Conservation (phyloP, 768 basidiomycete species). For the Cubamyces sp. region DNA sequence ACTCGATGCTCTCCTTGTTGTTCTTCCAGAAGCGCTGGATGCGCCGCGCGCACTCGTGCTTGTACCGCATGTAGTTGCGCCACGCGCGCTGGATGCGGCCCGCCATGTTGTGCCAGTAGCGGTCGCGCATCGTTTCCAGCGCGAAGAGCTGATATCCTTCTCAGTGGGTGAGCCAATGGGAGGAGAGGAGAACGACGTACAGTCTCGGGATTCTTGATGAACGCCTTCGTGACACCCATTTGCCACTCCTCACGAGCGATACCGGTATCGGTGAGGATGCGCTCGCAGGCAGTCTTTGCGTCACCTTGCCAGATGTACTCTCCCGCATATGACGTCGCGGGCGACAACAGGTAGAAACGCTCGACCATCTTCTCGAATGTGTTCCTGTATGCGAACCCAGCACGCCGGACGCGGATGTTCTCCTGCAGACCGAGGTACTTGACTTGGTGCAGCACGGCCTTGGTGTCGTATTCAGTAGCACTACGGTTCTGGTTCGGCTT, state of each 20-base stretch:
- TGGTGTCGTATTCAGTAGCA: constrained; percentile 86
- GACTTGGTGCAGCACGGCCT: constrained; percentile 97
- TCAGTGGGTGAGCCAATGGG: constrained; percentile 6
- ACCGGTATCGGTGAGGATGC: constrained; percentile 92
- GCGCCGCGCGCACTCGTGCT: constrained; percentile 90
- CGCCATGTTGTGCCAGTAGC: constrained; percentile 99
- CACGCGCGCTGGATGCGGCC: constrained; percentile 94
- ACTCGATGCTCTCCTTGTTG: constrained; percentile 92
- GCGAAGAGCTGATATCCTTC: constrained; percentile 79
- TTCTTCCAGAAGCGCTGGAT: constrained; percentile 99
- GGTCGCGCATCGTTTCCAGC: constrained; percentile 97
- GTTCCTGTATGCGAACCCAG: constrained; percentile 97
- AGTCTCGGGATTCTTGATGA: constrained; percentile 99
- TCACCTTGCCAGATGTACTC: constrained; percentile 98
- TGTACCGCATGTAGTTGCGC: constrained; percentile 94
- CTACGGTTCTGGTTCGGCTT: constrained; percentile 99
- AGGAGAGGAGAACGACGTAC: constrained; percentile 46
- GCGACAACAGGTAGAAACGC: constrained; percentile 94
- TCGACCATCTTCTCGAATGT: constrained; percentile 99
- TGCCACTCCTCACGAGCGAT: constrained; percentile 99
- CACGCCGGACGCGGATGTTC: constrained; percentile 95
- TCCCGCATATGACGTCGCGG: constrained; percentile 95
- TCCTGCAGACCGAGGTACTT: constrained; percentile 99
- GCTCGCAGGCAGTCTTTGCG: constrained; percentile 86
- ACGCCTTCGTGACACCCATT: constrained; percentile 98